Conservation (phyloP, 2,329 filamentous ascomycete species). For the Tolypocladium album region DNA sequence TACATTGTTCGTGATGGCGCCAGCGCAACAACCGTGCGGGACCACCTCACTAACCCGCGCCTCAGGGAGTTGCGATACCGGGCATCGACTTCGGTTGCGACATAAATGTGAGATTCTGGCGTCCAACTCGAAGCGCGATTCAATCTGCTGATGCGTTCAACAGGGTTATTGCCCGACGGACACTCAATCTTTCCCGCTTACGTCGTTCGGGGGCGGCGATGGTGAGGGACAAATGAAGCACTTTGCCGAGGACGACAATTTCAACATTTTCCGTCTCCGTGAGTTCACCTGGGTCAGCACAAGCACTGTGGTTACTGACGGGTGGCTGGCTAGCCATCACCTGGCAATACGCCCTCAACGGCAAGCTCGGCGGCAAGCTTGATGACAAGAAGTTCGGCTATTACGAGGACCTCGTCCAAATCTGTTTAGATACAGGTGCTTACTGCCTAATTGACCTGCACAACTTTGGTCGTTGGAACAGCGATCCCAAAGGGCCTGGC, state of each 20-base stretch:
- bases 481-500: too few relatives aligned
- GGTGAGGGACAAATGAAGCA: slow-evolving; percentile 45
- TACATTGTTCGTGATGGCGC: neutral
- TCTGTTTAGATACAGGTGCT: slow-evolving; percentile 44
- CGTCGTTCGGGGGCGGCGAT: slow-evolving; percentile 18
- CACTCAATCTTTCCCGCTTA: slow-evolving; percentile 23
- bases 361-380: slow-evolving; percentile 37
- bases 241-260: slow-evolving; percentile 36
- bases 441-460: slow-evolving; percentile 50
- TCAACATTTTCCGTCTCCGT: slow-evolving; percentile 46
- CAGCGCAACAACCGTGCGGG: neutral
- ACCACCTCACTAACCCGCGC: neutral
- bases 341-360: slow-evolving; percentile 51
- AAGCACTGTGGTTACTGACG: neutral
- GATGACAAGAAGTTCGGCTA: slow-evolving; percentile 34
- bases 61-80: slow-evolving; percentile 31
- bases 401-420: slow-evolving; percentile 45
- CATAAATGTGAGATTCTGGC: slow-evolving; percentile 25
- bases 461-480: slow-evolving; percentile 26
- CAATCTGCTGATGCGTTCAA: neutral
- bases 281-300: slow-evolving; percentile 5
- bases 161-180: slow-evolving; percentile 27
- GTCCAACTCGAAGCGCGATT: neutral
- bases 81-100: slow-evolving; percentile 38
- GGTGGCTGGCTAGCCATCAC: slow-evolving; percentile 19